These are phyloP conservation scores for Incumbomyces lentus DNA, from an alignment of 2,329 filamentous ascomycete genomes.

Conservation along the genomic window DNA sequence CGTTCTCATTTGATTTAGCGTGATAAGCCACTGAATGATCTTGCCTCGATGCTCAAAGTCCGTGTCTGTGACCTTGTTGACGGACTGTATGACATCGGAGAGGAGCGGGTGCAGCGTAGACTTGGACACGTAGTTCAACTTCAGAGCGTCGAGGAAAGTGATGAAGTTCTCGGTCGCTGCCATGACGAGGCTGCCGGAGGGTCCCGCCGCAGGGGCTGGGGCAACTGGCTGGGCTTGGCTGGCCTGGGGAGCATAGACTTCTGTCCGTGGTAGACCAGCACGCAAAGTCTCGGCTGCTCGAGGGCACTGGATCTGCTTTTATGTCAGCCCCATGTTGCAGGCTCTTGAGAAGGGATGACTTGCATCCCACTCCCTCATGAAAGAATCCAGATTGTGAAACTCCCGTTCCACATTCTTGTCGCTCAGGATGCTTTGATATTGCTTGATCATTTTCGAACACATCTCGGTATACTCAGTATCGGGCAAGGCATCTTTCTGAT, in stretches of 20 bases:
- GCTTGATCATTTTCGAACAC: slow-evolving; percentile 83
- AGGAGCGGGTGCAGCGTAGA: slow-evolving; percentile 92
- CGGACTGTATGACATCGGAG: slow-evolving; percentile 90
- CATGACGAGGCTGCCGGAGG: slow-evolving; percentile 60
- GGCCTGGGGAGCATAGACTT: slow-evolving; percentile 22
- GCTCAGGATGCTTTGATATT: slow-evolving; percentile 88
- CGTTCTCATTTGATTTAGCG: slow-evolving; percentile 93
- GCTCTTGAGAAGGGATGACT: slow-evolving; percentile 22
- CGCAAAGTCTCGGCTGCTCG: slow-evolving; percentile 85
- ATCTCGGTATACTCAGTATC: slow-evolving; percentile 94
- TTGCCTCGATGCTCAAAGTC: slow-evolving; percentile 94
- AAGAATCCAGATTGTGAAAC: slow-evolving; percentile 79
- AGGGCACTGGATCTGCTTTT: slow-evolving; percentile 75
- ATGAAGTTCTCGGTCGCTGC: slow-evolving; percentile 97
- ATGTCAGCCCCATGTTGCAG: background rate
- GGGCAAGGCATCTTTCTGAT: slow-evolving; percentile 85
- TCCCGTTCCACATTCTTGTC: slow-evolving; percentile 84
- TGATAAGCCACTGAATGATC: slow-evolving; percentile 97
- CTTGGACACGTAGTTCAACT: slow-evolving; percentile 84
- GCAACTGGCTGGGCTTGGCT: slow-evolving; percentile 2
- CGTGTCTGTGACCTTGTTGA: slow-evolving; percentile 90
- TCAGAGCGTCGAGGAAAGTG: slow-evolving; percentile 89
- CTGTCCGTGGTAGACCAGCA: slow-evolving; percentile 70
- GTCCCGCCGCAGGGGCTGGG: slow-evolving; percentile 23
- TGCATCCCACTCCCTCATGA: slow-evolving; percentile 88